phyloP scores from a whole-genome alignment of 805 yeast species.

The Wickerhamiella hasegawae region DNA sequence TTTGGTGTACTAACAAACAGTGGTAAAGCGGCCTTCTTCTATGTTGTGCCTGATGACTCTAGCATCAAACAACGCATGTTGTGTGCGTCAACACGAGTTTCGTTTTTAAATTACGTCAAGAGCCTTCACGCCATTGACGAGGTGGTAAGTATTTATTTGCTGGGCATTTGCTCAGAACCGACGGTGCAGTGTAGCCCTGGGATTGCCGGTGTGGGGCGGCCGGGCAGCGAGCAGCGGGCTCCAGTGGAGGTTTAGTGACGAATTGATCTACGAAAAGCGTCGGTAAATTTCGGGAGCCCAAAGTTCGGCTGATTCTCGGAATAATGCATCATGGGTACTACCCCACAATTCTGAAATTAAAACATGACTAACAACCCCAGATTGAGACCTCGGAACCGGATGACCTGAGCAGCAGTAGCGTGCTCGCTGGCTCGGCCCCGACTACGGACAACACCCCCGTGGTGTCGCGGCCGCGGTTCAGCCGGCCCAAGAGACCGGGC shows the following conservation, averaged over 20 bases:
- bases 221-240: too few relatives aligned
- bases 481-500: conserved; percentile 18
- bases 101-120: conserved; percentile 18
- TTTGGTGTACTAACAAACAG: conserved; percentile 27
- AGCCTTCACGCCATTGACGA: conserved; percentile 6
- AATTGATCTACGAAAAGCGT: too few relatives aligned
- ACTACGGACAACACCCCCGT: not conserved
- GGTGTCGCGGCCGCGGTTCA: conserved; percentile 5
- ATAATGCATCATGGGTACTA: too few relatives aligned
- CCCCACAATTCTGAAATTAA: too few relatives aligned
- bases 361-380: conserved; percentile 4
- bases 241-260: too few relatives aligned
- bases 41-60: conserved; percentile 82
- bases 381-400: conserved; percentile 6
- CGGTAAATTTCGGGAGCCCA: too few relatives aligned
- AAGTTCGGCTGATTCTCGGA: too few relatives aligned
- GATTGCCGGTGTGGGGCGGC: too few relatives aligned
- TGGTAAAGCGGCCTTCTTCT: conserved; percentile 38
- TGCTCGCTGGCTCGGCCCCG: not conserved
- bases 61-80: conserved; percentile 84
- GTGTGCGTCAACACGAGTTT: conserved; percentile 57
- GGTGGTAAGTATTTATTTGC: conserved; percentile 8
- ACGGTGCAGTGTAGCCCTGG: too few relatives aligned
- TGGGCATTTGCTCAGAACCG: not conserved
- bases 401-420: conserved; percentile 1